Percentiles rank a stretch among this genome's conserved stretches.
phyloP scores from a whole-genome alignment of 306 rosid genomes.

The Betula pendula region DNA sequence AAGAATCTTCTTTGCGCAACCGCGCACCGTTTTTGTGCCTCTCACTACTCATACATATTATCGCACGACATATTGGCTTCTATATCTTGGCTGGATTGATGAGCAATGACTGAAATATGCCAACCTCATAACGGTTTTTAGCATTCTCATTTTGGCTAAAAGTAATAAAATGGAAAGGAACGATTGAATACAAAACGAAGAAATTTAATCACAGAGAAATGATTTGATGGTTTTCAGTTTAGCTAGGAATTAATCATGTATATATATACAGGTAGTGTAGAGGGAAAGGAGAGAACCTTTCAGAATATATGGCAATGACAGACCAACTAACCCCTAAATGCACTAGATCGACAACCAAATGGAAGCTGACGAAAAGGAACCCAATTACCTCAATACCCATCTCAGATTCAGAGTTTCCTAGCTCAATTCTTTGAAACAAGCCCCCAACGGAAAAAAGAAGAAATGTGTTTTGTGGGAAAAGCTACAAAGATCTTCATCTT shows the following conservation, averaged over 20 bases:
- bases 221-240: background rate
- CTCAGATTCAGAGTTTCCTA: constrained; percentile 19
- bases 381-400: constrained; percentile 9
- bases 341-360: too few species aligned
- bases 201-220: background rate
- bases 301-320: background rate
- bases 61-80: too few species aligned
- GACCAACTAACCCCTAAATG: constrained; percentile 4
- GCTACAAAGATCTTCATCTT: constrained; percentile 99
- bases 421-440: background rate
- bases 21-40: too few species aligned
- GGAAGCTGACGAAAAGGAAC: constrained; percentile 59
- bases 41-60: too few species aligned
- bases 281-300: background rate
- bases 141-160: too few species aligned
- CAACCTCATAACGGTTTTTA: too few species aligned
- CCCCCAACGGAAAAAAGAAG: background rate
- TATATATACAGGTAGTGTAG: background rate
- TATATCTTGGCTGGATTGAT: constrained; percentile 44
- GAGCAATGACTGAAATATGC: constrained; percentile 37
- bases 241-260: constrained; percentile 11
- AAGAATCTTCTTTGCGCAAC: too few species aligned
- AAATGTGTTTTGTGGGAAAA: constrained; percentile 94
- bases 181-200: background rate
- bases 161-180: background rate